Base-by-base conservation (phyloP, 2,329 filamentous ascomycete genomes). In the Graphilbum ipis-grandicollis region DNA sequence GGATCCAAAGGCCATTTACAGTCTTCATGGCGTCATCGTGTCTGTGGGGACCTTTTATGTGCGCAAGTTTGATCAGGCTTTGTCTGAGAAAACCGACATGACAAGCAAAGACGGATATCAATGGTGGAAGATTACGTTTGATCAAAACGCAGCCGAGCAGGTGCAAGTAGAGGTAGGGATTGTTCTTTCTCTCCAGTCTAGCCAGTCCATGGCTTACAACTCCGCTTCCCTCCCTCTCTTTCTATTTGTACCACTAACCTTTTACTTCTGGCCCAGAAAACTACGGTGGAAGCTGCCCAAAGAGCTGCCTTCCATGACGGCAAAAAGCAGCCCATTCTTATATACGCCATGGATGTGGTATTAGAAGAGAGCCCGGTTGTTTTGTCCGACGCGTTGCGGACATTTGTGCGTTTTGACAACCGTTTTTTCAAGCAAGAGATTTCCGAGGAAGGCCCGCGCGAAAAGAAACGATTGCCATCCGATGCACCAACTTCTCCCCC, bases 341-440 rank as follows among this genome's bases (percentile, higher is more conserved):
- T 56, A 7, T 57, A 53, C 36, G 50, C 52, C 22, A 49, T 43
- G 5, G 50, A 54, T 9, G 44, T 43, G 9, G 52, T 52, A 4
- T 33, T 55, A 43, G 40, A 39, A 1, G 46, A 47, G 9, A 40
- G 44, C 2, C 40, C 39, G 0, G 9, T 39, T 1, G 44, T 47
- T 4, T 36, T 57, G 18, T 41, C 50, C 2, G 47, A 48, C 12
- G 47, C 50, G 4, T 45, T 56, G 17, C 44, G 48, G 39, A 51
- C 47, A 4, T 57, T 57, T 37, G 44, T 56, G 14, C 50, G 48
- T 29, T 49, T 52, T 37, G 55, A 57, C 41, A 56, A 57, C 37
- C 47, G 51, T 2, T 42, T 47, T 26, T 56, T 56, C 17, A 53
- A 51, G 41, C 50, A 52, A 39, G 54, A 57, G 35, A 33, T 52